phyloP scores from a whole-genome alignment of 2,329 filamentous ascomycete genomes.

The Trichoderma sp. region DNA sequence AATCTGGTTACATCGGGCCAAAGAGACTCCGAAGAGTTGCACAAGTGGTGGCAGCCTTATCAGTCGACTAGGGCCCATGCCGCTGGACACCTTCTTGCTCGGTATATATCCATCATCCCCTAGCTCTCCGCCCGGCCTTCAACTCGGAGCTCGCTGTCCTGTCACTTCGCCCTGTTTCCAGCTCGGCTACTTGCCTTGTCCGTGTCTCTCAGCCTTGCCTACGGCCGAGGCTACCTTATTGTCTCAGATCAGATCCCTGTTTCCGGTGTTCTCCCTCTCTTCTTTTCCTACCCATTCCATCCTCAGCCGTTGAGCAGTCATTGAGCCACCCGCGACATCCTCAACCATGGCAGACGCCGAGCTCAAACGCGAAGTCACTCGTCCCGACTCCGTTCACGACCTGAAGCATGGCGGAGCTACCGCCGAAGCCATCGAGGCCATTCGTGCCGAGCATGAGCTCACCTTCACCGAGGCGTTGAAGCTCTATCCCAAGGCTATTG shows the following conservation, averaged over 20 bases:
- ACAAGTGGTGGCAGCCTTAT: conserved; percentile 3
- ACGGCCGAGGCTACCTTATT: neutral
- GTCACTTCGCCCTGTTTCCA: neutral
- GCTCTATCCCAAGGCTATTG: conserved; percentile 51
- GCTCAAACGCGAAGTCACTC: conserved; percentile 15
- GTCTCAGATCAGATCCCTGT: too few relatives aligned
- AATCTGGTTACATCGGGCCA: conserved; percentile 21
- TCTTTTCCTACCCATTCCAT: neutral
- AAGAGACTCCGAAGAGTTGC: neutral
- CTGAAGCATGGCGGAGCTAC: neutral
- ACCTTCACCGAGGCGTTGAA: conserved; percentile 46
- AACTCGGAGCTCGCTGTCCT: conserved; percentile 1
- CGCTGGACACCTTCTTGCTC: neutral
- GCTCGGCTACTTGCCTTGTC: neutral
- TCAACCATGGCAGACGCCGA: conserved; percentile 17
- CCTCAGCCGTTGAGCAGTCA: neutral
- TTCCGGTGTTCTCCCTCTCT: neutral
- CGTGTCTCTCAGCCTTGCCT: neutral
- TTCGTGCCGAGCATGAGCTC: conserved; percentile 46
- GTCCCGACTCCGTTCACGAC: conserved; percentile 12
- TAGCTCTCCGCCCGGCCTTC: neutral
- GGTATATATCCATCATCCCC: conserved; percentile 6
- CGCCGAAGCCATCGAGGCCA: conserved; percentile 39
- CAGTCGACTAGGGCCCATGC: neutral
- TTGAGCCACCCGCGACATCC: too few relatives aligned